These are phyloP conservation scores for Xylariaceae sp. DNA, from an alignment of 2,329 filamentous ascomycete genomes.

Conservation along the genomic window DNA sequence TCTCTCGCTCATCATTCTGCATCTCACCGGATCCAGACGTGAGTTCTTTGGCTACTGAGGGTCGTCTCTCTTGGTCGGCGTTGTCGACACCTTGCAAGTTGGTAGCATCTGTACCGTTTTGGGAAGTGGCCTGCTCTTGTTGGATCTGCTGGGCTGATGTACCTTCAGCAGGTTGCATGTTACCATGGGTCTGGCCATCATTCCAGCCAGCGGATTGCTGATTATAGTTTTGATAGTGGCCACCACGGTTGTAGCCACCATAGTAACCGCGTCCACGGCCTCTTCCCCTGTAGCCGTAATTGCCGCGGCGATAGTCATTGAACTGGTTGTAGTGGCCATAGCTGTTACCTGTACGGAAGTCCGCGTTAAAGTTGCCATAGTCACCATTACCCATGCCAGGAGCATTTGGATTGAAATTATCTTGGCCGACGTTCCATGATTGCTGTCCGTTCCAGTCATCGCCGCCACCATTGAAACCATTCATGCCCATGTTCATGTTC, in stretches of 20 bases:
- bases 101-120: constrained; percentile 23
- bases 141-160: constrained; percentile 21
- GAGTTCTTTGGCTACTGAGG: constrained; percentile 27
- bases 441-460: constrained; percentile 78
- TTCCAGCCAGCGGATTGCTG: constrained; percentile 25
- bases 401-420: constrained; percentile 88
- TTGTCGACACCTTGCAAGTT: constrained; percentile 18
- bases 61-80: constrained; percentile 22
- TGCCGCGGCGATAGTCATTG: constrained; percentile 72
- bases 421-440: constrained; percentile 79
- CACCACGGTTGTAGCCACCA: constrained; percentile 54
- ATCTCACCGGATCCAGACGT: constrained; percentile 27
- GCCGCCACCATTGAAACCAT: constrained; percentile 64
- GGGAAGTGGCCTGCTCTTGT: constrained; percentile 22
- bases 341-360: constrained; percentile 77
- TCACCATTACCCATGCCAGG: constrained; percentile 76
- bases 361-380: constrained; percentile 74
- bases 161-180: constrained; percentile 21
- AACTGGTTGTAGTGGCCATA: constrained; percentile 71
- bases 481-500: constrained; percentile 77
- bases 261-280: constrained; percentile 57
- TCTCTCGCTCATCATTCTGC: constrained; percentile 32
- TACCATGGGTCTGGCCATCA: constrained; percentile 23
- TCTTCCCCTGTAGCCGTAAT: constrained; percentile 64
- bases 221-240: constrained; percentile 46